Conservation (phyloP, 2,329 filamentous ascomycete genomes). For the Microdochium trichocladiopsis region DNA sequence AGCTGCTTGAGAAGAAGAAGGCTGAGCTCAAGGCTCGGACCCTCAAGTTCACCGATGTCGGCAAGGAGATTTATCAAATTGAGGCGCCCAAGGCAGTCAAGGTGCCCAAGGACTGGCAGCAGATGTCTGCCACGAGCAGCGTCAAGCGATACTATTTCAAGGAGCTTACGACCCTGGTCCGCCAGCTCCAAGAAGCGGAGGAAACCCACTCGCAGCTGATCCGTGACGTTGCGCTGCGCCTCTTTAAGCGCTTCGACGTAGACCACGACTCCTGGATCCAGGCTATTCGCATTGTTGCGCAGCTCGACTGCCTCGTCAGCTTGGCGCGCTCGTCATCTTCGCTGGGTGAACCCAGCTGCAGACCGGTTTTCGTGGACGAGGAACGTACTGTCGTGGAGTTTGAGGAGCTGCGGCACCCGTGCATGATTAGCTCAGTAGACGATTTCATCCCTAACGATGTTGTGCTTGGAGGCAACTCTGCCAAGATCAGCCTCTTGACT, state of each 20-base stretch:
- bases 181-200: slow-evolving; percentile 85
- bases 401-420: slow-evolving; percentile 86
- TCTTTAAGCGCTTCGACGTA: slow-evolving; percentile 83
- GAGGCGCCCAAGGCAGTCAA: slow-evolving; percentile 82
- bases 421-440: slow-evolving; percentile 80
- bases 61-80: slow-evolving; percentile 95
- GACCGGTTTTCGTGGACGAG: slow-evolving; percentile 79
- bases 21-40: slow-evolving; percentile 66
- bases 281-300: slow-evolving; percentile 82
- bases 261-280: slow-evolving; percentile 81
- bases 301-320: slow-evolving; percentile 92
- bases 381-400: slow-evolving; percentile 88
- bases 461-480: slow-evolving; percentile 68
- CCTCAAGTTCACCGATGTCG: slow-evolving; percentile 74
- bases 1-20: slow-evolving; percentile 64
- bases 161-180: slow-evolving; percentile 74
- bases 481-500: slow-evolving; percentile 87
- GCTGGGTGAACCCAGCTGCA: slow-evolving; percentile 79
- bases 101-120: slow-evolving; percentile 83
- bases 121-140: slow-evolving; percentile 89
- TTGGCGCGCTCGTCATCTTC: slow-evolving; percentile 81
- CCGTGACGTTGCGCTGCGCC: slow-evolving; percentile 74
- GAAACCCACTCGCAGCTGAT: slow-evolving; percentile 89
- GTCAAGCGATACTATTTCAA: slow-evolving; percentile 93
- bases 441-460: slow-evolving; percentile 98